phyloP scores from a whole-genome alignment of 805 yeast species.

The Cyberlindnera lachancei region DNA sequence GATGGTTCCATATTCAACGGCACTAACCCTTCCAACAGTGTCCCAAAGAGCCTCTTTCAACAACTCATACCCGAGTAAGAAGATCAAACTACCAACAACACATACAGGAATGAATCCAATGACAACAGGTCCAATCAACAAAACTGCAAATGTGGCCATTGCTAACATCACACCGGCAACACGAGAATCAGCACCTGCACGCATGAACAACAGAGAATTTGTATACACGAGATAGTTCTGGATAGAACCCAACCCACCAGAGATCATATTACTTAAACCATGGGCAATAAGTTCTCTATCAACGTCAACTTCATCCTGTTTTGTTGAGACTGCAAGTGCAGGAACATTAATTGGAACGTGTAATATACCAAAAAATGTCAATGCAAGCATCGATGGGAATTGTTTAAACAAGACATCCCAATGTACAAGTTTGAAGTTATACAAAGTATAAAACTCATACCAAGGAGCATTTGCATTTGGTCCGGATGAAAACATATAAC shows the following conservation, averaged over 20 bases:
- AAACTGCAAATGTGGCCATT: constrained; percentile 66
- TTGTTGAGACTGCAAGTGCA: constrained; percentile 85
- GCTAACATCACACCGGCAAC: constrained; percentile 89
- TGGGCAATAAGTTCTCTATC: constrained; percentile 93
- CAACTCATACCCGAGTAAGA: constrained; percentile 83
- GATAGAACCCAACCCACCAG: constrained; percentile 81
- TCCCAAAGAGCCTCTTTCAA: constrained; percentile 81
- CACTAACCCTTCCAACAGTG: constrained; percentile 67
- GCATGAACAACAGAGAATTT: constrained; percentile 81
- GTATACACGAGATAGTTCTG: constrained; percentile 95
- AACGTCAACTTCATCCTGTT: constrained; percentile 77
- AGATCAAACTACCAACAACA: constrained; percentile 91
- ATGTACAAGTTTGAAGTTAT: constrained; percentile 63
- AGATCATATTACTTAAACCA: constrained; percentile 80
- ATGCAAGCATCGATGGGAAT: constrained; percentile 89
- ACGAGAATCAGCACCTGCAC: constrained; percentile 91
- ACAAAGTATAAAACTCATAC: constrained; percentile 76
- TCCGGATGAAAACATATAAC: constrained; percentile 68
- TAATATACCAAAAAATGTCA: constrained; percentile 90
- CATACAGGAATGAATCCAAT: constrained; percentile 92
- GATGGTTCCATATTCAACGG: constrained; percentile 79
- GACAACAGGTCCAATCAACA: constrained; percentile 87
- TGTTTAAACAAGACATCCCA: constrained; percentile 64
- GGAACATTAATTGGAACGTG: constrained; percentile 99
- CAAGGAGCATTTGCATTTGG: constrained; percentile 55